Evolutionary conservation across 768 basidiomycete species (phyloP).

Genomic region (Calocera viscosa): DNA sequence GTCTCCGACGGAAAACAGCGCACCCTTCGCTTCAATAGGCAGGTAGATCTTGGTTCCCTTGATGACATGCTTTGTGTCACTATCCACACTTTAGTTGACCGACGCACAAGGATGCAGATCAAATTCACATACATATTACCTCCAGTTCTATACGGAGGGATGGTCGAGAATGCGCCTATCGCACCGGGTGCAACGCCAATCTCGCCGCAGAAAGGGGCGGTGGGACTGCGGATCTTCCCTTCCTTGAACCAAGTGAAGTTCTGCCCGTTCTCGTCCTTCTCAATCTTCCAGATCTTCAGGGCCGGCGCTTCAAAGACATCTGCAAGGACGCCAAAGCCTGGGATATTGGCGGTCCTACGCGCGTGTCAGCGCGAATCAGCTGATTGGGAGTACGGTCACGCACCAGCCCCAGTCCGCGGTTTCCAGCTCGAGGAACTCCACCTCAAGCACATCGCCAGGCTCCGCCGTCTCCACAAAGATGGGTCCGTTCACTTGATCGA

Average conservation of each 20-base stretch:
- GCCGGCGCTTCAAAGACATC: constrained; percentile 43
- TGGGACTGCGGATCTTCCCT: constrained; percentile 35
- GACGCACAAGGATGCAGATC: too few relatives aligned
- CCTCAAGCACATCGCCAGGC: constrained; percentile 47
- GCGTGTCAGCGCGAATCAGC: background rate
- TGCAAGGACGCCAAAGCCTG: constrained; percentile 45
- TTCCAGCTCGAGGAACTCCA: constrained; percentile 43
- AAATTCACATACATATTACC: constrained; percentile 7
- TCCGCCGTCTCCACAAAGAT: constrained; percentile 40
- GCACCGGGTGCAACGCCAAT: constrained; percentile 48
- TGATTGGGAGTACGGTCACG: background rate
- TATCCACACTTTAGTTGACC: too few relatives aligned
- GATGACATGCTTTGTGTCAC: constrained; percentile 46
- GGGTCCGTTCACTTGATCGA: constrained; percentile 51
- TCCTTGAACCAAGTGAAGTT: constrained; percentile 41
- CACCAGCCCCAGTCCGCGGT: constrained; percentile 50
- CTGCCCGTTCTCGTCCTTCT: constrained; percentile 25
- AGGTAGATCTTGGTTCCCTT: constrained; percentile 47
- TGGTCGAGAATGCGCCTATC: constrained; percentile 44
- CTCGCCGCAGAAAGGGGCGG: constrained; percentile 49
- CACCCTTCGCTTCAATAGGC: constrained; percentile 48
- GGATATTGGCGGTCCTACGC: constrained; percentile 35
- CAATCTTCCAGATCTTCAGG: constrained; percentile 45
- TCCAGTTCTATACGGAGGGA: constrained; percentile 49
- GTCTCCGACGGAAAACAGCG: constrained; percentile 52